A percentile compares a stretch with the other conserved stretches of the same genome.
Evolutionary conservation across 305 asterid genomes (phyloP).

Genomic region (Vinca major): DNA sequence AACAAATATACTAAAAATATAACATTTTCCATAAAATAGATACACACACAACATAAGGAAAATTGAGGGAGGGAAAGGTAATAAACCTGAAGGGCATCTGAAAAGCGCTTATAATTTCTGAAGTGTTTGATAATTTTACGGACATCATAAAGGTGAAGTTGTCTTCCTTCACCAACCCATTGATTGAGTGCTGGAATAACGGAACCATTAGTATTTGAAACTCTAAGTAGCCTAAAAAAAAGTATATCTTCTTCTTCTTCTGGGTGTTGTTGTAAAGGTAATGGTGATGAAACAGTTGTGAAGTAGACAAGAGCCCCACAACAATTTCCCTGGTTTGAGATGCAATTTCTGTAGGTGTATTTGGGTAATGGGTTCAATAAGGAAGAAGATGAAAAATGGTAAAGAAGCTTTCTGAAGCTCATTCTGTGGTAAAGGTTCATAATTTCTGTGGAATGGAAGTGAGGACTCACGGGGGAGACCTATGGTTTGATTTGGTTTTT

Average conservation of each 20-base stretch:
- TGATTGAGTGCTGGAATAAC: conserved; percentile 17
- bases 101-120: conserved; percentile 17
- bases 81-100: conserved; percentile 27
- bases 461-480: no score
- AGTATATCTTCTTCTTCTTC: conserved; percentile 4
- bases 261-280: neutral
- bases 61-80: neutral
- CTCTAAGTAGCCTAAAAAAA: conserved; percentile 10
- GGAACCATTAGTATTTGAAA: conserved; percentile 7
- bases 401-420: conserved; percentile 3
- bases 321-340: neutral
- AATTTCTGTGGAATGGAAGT: no score
- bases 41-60: neutral
- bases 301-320: conserved; percentile 1
- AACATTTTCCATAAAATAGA: neutral
- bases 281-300: neutral
- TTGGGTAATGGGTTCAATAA: conserved; percentile 2
- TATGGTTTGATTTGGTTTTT: no score
- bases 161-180: conserved; percentile 21
- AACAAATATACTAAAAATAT: neutral
- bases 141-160: conserved; percentile 12
- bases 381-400: conserved; percentile 2
- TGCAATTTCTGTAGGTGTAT: neutral
- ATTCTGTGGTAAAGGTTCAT: neutral
- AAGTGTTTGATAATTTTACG: conserved; percentile 14